These are phyloP conservation scores for rapeseed (Brassica napus) DNA, from an alignment of 345 rosid genomes.

Conservation along the genomic window Da-Ae NC_063451.1:20251501-20252000, in stretches of 20 bases:
- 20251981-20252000: slow-evolving; percentile 1
- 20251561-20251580: background rate
- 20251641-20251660: background rate
- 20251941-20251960: background rate
- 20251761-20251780: background rate
- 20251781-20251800: background rate
- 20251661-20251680: background rate
- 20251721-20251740: background rate
- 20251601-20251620: background rate
- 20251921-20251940: background rate
- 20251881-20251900: background rate
- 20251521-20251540: slow-evolving; percentile 8
- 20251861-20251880: background rate
- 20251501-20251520: slow-evolving; percentile 4
- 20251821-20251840: background rate
- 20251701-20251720: background rate
- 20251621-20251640: background rate
- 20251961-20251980: background rate
- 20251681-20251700: background rate
- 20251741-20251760: no score
- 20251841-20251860: background rate
- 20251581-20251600: background rate
- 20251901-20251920: background rate
- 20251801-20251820: background rate
- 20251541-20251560: background rate